A percentile compares a stretch with the other conserved stretches of the same genome.
phyloP scores from a whole-genome alignment of 805 yeast species.

The Lipomyces lipofer region DNA sequence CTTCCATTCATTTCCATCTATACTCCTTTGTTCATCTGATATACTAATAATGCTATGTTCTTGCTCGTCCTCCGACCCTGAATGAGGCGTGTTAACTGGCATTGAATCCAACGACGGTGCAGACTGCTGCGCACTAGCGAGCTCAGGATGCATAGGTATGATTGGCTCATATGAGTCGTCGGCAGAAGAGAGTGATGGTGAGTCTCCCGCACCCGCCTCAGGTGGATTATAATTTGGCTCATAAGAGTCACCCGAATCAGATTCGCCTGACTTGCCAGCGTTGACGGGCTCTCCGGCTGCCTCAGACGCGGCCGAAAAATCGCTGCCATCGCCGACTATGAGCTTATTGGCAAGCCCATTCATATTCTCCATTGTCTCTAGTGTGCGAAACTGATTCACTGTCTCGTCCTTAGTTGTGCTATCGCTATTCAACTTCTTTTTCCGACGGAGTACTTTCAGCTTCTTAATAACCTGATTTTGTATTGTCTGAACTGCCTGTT shows the following conservation, averaged over 20 bases:
- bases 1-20: background rate
- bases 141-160: too few relatives aligned
- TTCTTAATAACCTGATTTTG: background rate
- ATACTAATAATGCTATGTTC: background rate
- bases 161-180: background rate
- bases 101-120: background rate
- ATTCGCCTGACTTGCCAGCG: too few relatives aligned
- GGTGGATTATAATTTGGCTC: background rate
- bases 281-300: background rate
- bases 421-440: background rate
- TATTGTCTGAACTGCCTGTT: background rate
- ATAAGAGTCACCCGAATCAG: too few relatives aligned
- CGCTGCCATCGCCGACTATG: background rate
- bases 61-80: background rate
- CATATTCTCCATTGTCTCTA: background rate
- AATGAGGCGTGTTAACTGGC: background rate
- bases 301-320: background rate
- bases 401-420: background rate
- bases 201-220: background rate
- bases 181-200: background rate
- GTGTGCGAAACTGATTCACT: constrained; percentile 3
- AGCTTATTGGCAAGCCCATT: background rate
- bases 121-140: too few relatives aligned
- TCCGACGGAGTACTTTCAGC: background rate
- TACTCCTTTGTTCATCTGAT: background rate